Base-by-base conservation (phyloP, 352 stramenopile species). In the Globisporangium middletonii region DNA sequence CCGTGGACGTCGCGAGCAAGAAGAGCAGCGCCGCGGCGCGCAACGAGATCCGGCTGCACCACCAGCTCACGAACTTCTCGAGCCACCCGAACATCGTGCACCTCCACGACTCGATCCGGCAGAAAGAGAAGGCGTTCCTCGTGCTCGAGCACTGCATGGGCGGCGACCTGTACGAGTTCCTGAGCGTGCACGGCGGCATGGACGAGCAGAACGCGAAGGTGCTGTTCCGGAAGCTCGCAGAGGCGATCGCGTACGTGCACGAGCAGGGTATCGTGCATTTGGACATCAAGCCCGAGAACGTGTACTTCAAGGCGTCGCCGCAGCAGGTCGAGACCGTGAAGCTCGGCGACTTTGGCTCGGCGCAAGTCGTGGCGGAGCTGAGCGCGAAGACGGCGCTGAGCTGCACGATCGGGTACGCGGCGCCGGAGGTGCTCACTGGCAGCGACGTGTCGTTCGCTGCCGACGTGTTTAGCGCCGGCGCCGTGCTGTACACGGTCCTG, bases 261-360 rank as follows among this genome's bases (percentile, higher is more conserved):
- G 68, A 77, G 15, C 71, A 84, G 13, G 72, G 65, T 18, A 63
- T 93, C 19, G 68, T 91, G 7, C 83, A 93, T 30, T 49, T 93
- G 55, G 83, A 91, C 46, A 82, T 93, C 50, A 93, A 93, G 64
- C 83, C 83, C 2, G 77, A 88, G 55, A 93, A 93, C 51, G 48
- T 93, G 15, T 77, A 91, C 49, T 90, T 93, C 50, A 84, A 81
- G 58, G 61, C 68, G 18, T 81, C 69, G 26, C 51, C 71, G 18
- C 49, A 67, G 33, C 67, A 87, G 43, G 48, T 74, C 3, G 70
- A 83, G 43, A 77, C 71, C 0, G 71, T 89, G 44, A 88, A 88
- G 55, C 58, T 93, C 3, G 74, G 71, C 7, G 83, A 93, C 68
- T 93, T 93, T 70, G 83, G 83, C 1, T 79, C 69, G 15, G 77